Evolutionary conservation across 2,329 filamentous ascomycete species (phyloP).

Genomic region (Fusarium verrucosum): DNA sequence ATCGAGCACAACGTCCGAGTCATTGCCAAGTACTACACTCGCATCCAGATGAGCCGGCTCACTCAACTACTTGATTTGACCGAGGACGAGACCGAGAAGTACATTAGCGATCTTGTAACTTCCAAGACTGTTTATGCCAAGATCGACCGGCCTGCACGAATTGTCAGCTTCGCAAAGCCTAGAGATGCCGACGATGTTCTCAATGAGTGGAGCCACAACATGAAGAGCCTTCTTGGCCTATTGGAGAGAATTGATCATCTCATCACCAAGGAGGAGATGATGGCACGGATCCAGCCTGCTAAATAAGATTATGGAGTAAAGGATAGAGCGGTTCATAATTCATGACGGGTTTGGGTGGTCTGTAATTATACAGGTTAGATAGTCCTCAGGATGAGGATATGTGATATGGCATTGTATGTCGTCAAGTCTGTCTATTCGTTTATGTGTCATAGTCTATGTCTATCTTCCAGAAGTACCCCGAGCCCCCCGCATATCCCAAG

Average conservation of each 20-base stretch:
- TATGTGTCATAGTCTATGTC: slow-evolving; percentile 35
- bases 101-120: slow-evolving; percentile 96
- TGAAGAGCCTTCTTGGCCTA: slow-evolving; percentile 88
- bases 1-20: slow-evolving; percentile 99
- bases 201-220: slow-evolving; percentile 98
- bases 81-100: slow-evolving; percentile 97
- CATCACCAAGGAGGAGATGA: slow-evolving; percentile 99
- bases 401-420: slow-evolving; percentile 43
- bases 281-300: slow-evolving; percentile 89
- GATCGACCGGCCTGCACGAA: slow-evolving; percentile 90
- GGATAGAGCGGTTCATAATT: slow-evolving; percentile 39
- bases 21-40: slow-evolving; percentile 98
- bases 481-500: background rate
- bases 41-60: slow-evolving; percentile 90
- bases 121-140: slow-evolving; percentile 98
- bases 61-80: slow-evolving; percentile 90
- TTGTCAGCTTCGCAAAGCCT: slow-evolving; percentile 95
- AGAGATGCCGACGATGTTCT: slow-evolving; percentile 94
- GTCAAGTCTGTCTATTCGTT: slow-evolving; percentile 39
- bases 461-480: background rate
- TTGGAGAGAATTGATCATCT: slow-evolving; percentile 94
- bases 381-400: slow-evolving; percentile 46
- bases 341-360: slow-evolving; percentile 44
- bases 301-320: slow-evolving; percentile 48
- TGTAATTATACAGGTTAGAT: slow-evolving; percentile 52